Evolutionary conservation across 352 stramenopile species (phyloP).

Genomic region (Pythium brachiatum): DNA sequence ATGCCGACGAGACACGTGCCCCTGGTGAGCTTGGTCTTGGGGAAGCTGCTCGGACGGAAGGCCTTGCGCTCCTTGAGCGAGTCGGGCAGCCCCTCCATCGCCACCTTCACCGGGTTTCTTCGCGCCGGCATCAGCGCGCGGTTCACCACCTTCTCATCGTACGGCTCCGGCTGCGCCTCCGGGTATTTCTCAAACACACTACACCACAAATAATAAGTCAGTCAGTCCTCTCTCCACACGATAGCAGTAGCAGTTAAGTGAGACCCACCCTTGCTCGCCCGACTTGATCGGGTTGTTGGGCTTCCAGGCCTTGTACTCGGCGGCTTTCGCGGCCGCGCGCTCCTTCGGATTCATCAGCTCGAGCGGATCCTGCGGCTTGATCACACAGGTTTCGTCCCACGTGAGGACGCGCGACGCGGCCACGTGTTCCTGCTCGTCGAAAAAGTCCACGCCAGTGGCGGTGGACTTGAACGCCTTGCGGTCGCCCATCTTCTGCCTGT

Average conservation of each 20-base stretch:
- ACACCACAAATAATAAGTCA: background rate
- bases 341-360: constrained; percentile 79
- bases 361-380: constrained; percentile 46
- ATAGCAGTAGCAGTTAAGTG: background rate
- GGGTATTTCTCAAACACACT: constrained; percentile 72
- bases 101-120: constrained; percentile 65
- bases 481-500: constrained; percentile 58
- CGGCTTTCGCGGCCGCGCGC: constrained; percentile 43
- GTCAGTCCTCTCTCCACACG: background rate
- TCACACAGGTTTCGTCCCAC: constrained; percentile 70
- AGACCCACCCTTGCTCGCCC: constrained; percentile 47
- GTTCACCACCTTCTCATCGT: constrained; percentile 71
- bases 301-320: constrained; percentile 66
- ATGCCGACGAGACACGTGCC: constrained; percentile 73
- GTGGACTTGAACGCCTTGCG: constrained; percentile 77
- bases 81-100: constrained; percentile 54
- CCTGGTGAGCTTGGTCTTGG: constrained; percentile 75
- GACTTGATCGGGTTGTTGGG: constrained; percentile 66
- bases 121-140: constrained; percentile 69
- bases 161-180: constrained; percentile 59
- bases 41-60: constrained; percentile 58
- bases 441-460: constrained; percentile 59
- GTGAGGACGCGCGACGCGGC: constrained; percentile 52
- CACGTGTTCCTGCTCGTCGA: constrained; percentile 73
- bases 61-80: constrained; percentile 64